Conservation (phyloP, 1,284 basidiomycete genomes). For the Ganoderma boninense region DNA sequence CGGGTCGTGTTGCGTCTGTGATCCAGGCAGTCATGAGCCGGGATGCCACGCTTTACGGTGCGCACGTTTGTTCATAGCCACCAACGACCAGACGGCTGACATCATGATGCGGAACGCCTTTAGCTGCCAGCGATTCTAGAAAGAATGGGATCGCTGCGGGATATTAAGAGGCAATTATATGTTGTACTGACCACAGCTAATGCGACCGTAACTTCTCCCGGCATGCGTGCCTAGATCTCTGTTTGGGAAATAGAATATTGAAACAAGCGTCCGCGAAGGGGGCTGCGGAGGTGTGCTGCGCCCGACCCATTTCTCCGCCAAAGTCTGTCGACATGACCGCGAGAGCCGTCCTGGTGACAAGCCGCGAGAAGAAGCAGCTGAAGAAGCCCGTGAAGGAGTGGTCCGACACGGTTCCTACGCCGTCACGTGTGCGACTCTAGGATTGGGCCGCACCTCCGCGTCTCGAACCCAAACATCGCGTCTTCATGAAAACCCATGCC, state of each 20-base stretch:
- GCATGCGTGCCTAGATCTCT: not conserved
- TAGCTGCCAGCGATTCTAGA: conserved; percentile 85
- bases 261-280: not conserved
- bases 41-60: conserved; percentile 67
- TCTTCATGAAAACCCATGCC: not conserved
- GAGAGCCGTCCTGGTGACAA: not conserved
- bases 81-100: conserved; percentile 8
- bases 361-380: not conserved
- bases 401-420: not conserved
- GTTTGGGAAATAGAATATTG: not conserved
- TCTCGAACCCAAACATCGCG: not conserved
- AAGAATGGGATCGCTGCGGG: conserved; percentile 87
- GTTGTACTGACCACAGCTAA: conserved; percentile 14
- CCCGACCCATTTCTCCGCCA: not conserved
- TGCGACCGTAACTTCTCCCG: conserved; percentile 13
- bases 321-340: not conserved
- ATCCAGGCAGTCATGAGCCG: conserved; percentile 75
- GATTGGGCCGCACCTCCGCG: not conserved
- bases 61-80: conserved; percentile 33
- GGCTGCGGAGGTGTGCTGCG: not conserved
- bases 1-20: conserved; percentile 70
- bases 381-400: not conserved
- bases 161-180: conserved; percentile 53
- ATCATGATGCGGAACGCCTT: conserved; percentile 2
- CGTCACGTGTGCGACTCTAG: not conserved